Evolutionary conservation across 2,329 filamentous ascomycete genomes (phyloP).

Genomic region (Sphaceloma murrayae): DNA sequence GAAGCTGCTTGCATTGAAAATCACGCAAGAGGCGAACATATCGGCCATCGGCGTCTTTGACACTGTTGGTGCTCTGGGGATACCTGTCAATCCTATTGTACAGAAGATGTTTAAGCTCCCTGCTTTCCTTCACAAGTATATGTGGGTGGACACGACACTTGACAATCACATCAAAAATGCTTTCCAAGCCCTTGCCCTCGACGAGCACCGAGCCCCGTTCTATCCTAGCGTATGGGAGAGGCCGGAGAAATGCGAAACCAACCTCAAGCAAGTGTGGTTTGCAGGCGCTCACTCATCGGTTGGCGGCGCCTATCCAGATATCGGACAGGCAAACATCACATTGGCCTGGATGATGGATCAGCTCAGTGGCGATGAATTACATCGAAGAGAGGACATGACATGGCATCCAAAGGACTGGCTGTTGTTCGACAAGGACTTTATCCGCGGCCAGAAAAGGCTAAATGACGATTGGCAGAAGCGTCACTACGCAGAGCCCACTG

Average conservation of each 20-base stretch:
- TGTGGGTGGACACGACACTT: slow-evolving; percentile 30
- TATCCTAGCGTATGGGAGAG: slow-evolving; percentile 42
- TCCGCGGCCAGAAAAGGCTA: slow-evolving; percentile 20
- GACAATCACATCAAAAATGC: slow-evolving; percentile 40
- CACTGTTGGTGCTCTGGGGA: slow-evolving; percentile 36
- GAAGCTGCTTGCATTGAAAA: slow-evolving; percentile 15
- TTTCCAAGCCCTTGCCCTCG: slow-evolving; percentile 47
- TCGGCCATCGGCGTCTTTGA: slow-evolving; percentile 42
- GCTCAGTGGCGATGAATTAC: slow-evolving; percentile 25
- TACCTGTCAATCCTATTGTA: slow-evolving; percentile 29
- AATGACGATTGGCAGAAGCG: slow-evolving; percentile 22
- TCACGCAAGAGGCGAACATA: slow-evolving; percentile 28
- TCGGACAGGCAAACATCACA: slow-evolving; percentile 30
- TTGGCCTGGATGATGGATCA: slow-evolving; percentile 37
- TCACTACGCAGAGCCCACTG: slow-evolving; percentile 21
- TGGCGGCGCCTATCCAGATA: slow-evolving; percentile 37
- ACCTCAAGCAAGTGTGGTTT: slow-evolving; percentile 47
- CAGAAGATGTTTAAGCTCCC: slow-evolving; percentile 23
- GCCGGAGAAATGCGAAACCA: slow-evolving; percentile 23
- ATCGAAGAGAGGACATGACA: background rate
- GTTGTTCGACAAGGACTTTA: slow-evolving; percentile 28
- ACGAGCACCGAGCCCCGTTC: slow-evolving; percentile 44
- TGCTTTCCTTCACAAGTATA: slow-evolving; percentile 26
- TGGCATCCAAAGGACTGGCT: slow-evolving; percentile 26
- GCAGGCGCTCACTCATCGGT: slow-evolving; percentile 45